Evolutionary conservation across 2,329 filamentous ascomycete genomes (phyloP), one percentile per base, ranked within the genome.

Genomic region (Cordyceps sp.): DNA sequence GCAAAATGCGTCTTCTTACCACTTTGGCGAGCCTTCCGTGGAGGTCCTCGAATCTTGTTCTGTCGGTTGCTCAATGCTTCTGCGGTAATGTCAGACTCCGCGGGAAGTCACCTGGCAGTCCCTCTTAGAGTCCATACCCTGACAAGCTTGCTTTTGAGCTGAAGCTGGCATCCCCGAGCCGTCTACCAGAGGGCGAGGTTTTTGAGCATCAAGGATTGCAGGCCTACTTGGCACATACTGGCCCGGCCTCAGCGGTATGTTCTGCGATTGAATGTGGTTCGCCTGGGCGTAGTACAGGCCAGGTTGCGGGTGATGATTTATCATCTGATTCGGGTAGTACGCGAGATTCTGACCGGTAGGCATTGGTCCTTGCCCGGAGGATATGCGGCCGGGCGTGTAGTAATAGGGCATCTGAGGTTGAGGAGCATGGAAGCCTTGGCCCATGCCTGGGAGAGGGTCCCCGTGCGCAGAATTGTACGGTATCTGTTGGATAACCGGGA

Each of bases 21-120:
- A 46, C 66, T 76, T 49, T 76, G 71, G 37, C 65, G 62, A 36
- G 72, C 53, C 42, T 55, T 56, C 20, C 53, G 44, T 7, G 52
- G 51, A 12, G 53, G 52, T 4, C 53, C 52, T 29, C 53, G 45
- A 31, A 54, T 50, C 13, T 42, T 33, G 25, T 36, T 50, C 30
- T 45, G 44, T 18, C 38, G 39, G 26, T 37, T 42, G 19, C 43
- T 39, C 16, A 26, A 20, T 6, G 36, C 44, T 31, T 45, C 43
- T 36, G 22, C 13, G 5, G 9, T 3, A 3, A 4, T 9, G 2
- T 20, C 14, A 21, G 14, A n/a, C n/a, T n/a, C n/a, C 2, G 12
- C 21, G 7, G 7, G 12, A 7, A 7, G 5, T 20, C 15, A 21
- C 9, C 4, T 23, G 12, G 6, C 16, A 6, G 14, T 3, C 5